Evolutionary conservation across 2,329 filamentous ascomycete species (phyloP).

Genomic region (Onygenales sp.): DNA sequence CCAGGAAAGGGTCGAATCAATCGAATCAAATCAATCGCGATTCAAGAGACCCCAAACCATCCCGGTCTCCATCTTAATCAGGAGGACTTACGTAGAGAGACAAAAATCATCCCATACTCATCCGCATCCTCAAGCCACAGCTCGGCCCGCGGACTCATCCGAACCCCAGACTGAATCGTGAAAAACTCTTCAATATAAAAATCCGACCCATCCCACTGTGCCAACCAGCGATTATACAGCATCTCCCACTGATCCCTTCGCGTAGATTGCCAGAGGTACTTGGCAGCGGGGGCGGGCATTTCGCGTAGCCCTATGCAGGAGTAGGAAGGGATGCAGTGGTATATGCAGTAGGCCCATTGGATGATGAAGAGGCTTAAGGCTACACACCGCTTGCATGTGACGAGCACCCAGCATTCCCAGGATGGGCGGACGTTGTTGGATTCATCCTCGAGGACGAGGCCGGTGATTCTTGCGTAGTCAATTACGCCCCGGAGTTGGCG

Average conservation of each 20-base stretch:
- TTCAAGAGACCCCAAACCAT: no score
- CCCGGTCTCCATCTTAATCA: no score
- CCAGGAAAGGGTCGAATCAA: no score
- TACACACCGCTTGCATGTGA: slow-evolving; percentile 47
- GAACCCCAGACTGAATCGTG: slow-evolving; percentile 18
- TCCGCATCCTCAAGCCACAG: slow-evolving; percentile 35
- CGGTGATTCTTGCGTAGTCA: slow-evolving; percentile 22
- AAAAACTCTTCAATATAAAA: slow-evolving; percentile 23
- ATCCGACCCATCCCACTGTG: slow-evolving; percentile 23
- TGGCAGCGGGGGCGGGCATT: slow-evolving; percentile 30
- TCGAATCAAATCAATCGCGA: no score
- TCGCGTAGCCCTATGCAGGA: slow-evolving; percentile 28
- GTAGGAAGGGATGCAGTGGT: slow-evolving; percentile 24
- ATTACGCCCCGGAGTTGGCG: slow-evolving; percentile 22
- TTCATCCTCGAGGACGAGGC: slow-evolving; percentile 29
- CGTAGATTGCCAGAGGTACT: slow-evolving; percentile 29
- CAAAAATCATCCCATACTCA: slow-evolving; percentile 33
- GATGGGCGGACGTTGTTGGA: slow-evolving; percentile 19
- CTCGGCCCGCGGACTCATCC: slow-evolving; percentile 25
- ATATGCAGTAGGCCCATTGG: slow-evolving; percentile 32
- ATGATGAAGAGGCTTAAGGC: slow-evolving; percentile 27
- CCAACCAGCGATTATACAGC: slow-evolving; percentile 25
- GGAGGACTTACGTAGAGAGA: slow-evolving; percentile 24
- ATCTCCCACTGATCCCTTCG: slow-evolving; percentile 24
- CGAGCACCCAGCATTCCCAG: slow-evolving; percentile 34